Evolutionary conservation across 768 basidiomycete species (phyloP), one percentile per base, ranked within the genome.

Genomic region (Chalciporus chontae): DNA sequence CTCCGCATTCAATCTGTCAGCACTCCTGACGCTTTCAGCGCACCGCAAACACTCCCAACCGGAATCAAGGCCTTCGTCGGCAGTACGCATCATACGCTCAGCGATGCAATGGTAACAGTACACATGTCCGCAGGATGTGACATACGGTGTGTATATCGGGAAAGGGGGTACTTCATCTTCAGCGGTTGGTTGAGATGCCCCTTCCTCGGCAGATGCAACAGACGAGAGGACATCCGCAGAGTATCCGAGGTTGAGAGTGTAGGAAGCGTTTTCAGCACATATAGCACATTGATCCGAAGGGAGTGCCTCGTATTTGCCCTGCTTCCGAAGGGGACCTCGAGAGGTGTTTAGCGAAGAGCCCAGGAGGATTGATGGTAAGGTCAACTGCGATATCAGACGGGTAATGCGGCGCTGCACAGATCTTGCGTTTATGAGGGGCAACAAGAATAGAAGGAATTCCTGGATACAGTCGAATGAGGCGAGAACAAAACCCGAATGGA

Each of bases 81-180:
- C 83, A 5, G 78, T 77, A 31, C 78, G 82, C 60, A 90, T 77
- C 73, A 97, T 79, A 53, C 84, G 82, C 62, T 90, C 88, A 13
- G 90, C 80, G 37, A 98, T 76, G 69, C 96, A 99, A 58, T 87
- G 85, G 67, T 97, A 99, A 69, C 96, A 98, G 70, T 94, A 99
- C 13, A 80, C 66, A 63, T 96, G 92, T 7, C 82, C 85, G 54
- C 90, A 94, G 26, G 85, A 84, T 29, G 92, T 83, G 43, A 86
- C 70, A 63, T 95, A 97, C 0, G 94, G 85, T 39, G 83, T 86
- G 60, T 86, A 77, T 53, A 95, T 80, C 3, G 90, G 87, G 60
- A 82, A 73, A 4, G 83, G 78, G 19, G 79, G 75, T 47, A 74
- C 75, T 19, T 68, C 68, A 31, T 54, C 60, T 45, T 48, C 63